Evolutionary conservation across 1,284 basidiomycete genomes (phyloP), one percentile per base, ranked within the genome.

Genomic region (Jaminaea rosea): DNA sequence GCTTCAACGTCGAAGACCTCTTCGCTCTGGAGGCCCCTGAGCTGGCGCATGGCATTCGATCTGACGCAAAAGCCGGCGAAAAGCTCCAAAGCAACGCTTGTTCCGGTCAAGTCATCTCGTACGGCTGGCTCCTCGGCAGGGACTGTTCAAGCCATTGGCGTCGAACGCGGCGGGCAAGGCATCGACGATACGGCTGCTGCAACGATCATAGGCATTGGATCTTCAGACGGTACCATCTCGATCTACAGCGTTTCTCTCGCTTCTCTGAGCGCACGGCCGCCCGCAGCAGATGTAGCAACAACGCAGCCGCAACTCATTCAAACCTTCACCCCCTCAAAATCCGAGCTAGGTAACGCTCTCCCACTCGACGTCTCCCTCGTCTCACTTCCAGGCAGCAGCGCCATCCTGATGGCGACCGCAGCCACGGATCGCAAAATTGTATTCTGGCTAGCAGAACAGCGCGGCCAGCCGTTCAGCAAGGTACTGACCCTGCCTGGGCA

Each of bases 281-380:
- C n/a, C n/a, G 17, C 19, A 11, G 19, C 6, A n/a, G 5, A 17
- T 4, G 19, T 23, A 21, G 8, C 29, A 31, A 15, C 29, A 23
- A 3, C 11, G 29, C 29, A 31, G 58, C 26, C 46, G 13, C n/a
- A 50, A 26, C 41, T 52, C 11, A 46, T 50, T 28, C 67, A 65
- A 44, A 61, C 58, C 7, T 49, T 67, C n/a, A n/a, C 26, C 29
- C 28, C 49, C 21, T 26, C 27, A 7, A 39, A 42, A 17, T 24
- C 27, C 4, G 55, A 60, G 41, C 54, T 67, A 24, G 53, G 52
- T 26, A 60, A 58, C 34, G 50, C 59, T 2, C 64, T 69, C 37
- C 67, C 71, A 19, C 58, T 73, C 42, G 67, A 69, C 49, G 36
- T 63, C 17, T 67, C 69, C 5, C 47, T 73, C 0, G 50, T 60